Evolutionary conservation across 306 rosid species (phyloP).

Genomic region (Vigna unguiculata): DNA sequence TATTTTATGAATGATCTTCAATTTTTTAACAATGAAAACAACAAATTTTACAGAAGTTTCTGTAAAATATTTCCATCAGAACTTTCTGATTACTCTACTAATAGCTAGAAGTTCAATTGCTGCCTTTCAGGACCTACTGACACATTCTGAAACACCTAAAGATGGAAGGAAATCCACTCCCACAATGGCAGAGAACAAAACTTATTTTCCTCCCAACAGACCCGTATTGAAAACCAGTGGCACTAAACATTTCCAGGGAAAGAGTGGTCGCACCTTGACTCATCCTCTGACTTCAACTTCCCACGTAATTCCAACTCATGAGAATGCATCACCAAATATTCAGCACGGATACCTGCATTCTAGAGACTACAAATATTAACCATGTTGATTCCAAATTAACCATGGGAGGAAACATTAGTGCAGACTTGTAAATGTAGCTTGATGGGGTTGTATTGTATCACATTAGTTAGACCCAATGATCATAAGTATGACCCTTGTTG

Average conservation of each 20-base stretch:
- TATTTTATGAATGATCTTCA: no score
- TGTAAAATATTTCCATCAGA: no score
- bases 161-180: conserved; percentile 54
- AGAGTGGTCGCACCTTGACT: conserved; percentile 47
- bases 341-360: conserved; percentile 41
- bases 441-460: conserved; percentile 36
- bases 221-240: conserved; percentile 54
- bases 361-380: conserved; percentile 26
- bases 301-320: conserved; percentile 50
- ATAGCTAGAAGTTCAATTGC: neutral
- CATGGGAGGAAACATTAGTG: neutral
- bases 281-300: conserved; percentile 58
- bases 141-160: conserved; percentile 55
- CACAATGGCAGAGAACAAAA: conserved; percentile 47
- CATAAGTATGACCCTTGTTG: conserved; percentile 13
- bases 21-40: no score
- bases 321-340: conserved; percentile 88
- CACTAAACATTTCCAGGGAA: conserved; percentile 56
- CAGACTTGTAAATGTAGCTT: conserved; percentile 43
- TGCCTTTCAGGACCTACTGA: conserved; percentile 53
- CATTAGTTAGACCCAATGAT: conserved; percentile 31
- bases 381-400: neutral
- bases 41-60: no score
- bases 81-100: neutral
- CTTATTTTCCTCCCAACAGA: conserved; percentile 50